These are phyloP conservation scores for Alopecurus myosuroides DNA, from an alignment of 176 grass and related monocot species.

Conservation along the genomic window DNA sequence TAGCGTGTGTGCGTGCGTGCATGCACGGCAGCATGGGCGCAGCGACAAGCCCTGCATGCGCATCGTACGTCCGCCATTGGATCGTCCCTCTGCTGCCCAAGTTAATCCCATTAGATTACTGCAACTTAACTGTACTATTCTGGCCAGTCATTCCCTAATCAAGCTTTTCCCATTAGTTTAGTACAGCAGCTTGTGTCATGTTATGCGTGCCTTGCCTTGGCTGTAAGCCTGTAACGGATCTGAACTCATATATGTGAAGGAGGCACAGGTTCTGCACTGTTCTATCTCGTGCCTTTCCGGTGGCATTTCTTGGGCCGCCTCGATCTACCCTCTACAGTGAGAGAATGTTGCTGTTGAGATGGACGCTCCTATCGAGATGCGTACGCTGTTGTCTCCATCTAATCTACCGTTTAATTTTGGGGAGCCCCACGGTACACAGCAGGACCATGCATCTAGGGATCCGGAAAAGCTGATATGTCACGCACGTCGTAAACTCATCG, in stretches of 20 bases:
- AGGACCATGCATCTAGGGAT: conserved; percentile 42
- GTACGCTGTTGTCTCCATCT: conserved; percentile 27
- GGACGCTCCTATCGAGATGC: conserved; percentile 9
- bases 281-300: conserved; percentile 27
- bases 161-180: not conserved
- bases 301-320: conserved; percentile 13
- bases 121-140: too few relatives aligned
- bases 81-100: conserved; percentile 14
- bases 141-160: not conserved
- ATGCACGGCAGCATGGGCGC: not conserved
- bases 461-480: conserved; percentile 29
- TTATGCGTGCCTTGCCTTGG: not conserved
- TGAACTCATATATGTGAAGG: not conserved
- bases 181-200: not conserved
- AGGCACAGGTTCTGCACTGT: not conserved
- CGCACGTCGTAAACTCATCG: not conserved
- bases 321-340: not conserved
- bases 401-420: not conserved
- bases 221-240: not conserved
- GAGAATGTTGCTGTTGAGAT: not conserved
- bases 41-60: not conserved
- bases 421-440: not conserved
- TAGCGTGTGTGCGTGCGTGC: not conserved
- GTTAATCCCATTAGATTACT: not conserved
- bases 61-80: not conserved